Evolutionary conservation across 2,329 filamentous ascomycete genomes (phyloP).

Genomic region (Exserohilum turcica): DNA sequence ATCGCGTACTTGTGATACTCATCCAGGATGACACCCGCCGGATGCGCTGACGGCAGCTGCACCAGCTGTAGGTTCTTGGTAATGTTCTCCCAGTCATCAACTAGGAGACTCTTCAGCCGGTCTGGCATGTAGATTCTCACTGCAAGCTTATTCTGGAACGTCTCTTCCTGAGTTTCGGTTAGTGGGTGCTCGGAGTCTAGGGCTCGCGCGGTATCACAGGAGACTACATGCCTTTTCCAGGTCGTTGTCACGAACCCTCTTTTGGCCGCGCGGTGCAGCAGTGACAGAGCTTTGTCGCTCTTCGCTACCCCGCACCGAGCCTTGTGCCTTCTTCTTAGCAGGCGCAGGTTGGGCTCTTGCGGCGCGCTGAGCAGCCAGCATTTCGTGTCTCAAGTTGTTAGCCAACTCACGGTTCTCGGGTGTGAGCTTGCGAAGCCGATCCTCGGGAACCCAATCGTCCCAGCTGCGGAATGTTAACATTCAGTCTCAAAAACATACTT

Average conservation of each 20-base stretch:
- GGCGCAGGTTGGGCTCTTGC: constrained; percentile 51
- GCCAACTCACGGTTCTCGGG: constrained; percentile 95
- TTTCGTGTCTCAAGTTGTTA: constrained; percentile 70
- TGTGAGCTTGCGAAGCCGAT: constrained; percentile 90
- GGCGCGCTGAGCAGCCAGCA: constrained; percentile 62
- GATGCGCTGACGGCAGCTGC: constrained; percentile 75
- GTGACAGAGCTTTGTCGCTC: constrained; percentile 68
- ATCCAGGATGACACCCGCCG: constrained; percentile 77
- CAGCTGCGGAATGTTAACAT: constrained; percentile 61
- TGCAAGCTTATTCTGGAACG: constrained; percentile 80
- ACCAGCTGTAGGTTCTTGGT: constrained; percentile 94
- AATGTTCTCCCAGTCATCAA: constrained; percentile 98
- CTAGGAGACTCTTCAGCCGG: constrained; percentile 85
- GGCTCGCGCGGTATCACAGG: background rate
- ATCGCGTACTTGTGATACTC: constrained; percentile 78
- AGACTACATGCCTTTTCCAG: constrained; percentile 70
- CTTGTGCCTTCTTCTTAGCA: constrained; percentile 62
- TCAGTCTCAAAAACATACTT: background rate
- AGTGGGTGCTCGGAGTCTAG: background rate
- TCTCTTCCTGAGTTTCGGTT: constrained; percentile 71
- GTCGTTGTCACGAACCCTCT: constrained; percentile 79
- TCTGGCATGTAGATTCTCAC: constrained; percentile 88
- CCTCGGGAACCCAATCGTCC: constrained; percentile 97
- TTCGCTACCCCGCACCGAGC: constrained; percentile 75
- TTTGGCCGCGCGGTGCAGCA: constrained; percentile 67